Base-by-base conservation (phyloP, 164 flowering plant species). In the Saururus chinensis region DNA sequence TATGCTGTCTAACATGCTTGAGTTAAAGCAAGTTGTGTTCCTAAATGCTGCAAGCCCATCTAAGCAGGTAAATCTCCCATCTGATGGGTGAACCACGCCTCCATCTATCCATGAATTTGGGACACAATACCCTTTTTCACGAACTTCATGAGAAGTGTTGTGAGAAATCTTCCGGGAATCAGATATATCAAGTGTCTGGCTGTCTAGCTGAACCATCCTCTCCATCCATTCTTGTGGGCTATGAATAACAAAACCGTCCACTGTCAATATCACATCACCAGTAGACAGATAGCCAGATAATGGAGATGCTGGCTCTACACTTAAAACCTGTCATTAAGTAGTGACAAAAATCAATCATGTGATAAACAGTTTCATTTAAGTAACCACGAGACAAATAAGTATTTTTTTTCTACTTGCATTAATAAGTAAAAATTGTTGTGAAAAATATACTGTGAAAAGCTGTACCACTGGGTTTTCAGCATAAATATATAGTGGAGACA, bases 401-500 rank as follows among this genome's bases (percentile, higher is more conserved):
- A n/a, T n/a, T n/a, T n/a, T n/a, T n/a, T n/a, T n/a, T n/a, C n/a
- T n/a, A n/a, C n/a, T n/a, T n/a, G n/a, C n/a, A n/a, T n/a, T n/a
- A n/a, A n/a, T n/a, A n/a, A n/a, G n/a, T n/a, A n/a, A n/a, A n/a
- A n/a, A n/a, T n/a, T n/a, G n/a, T n/a, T 35, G 16, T 51, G 23
- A 22, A 56, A 56, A 56, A 21, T 11, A 17, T 19, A 4, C 45
- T 19, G 37, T 26, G 57, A 19, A 60, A 45, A 54, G 12, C 45
- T 41, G 12, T 84, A 91, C 96, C 93, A 87, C 70, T 55, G 81
- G 86, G 62, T 76, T 75, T 70, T 80, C 79, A 49, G 78, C 79
- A 58, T 81, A 82, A 40, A 73, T 63, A 75, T 89, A 92, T n/a
- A 87, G 62, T 24, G 98, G 98, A 69, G 54, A 76, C 65, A 89